phyloP scores from a whole-genome alignment of 495 filamentous ascomycete species.

The Cercophora samala region DNA sequence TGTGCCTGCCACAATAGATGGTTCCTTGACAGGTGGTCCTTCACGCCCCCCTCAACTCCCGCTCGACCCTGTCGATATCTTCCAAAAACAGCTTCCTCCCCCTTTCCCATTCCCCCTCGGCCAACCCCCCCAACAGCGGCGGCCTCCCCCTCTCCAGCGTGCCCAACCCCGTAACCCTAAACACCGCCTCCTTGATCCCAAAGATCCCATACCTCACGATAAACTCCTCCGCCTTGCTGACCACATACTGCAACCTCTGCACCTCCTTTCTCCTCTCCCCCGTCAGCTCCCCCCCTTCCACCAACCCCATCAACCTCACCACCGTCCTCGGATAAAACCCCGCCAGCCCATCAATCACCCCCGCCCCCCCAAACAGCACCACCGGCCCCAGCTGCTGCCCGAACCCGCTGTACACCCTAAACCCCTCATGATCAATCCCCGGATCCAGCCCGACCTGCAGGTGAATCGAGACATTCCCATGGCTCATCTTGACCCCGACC shows the following conservation, averaged over 20 bases:
- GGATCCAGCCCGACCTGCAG: slow-evolving; percentile 55
- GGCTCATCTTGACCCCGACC: slow-evolving; percentile 64
- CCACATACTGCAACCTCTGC: slow-evolving; percentile 52
- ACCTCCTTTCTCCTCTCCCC: slow-evolving; percentile 37
- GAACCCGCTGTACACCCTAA: slow-evolving; percentile 61
- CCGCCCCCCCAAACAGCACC: slow-evolving; percentile 55
- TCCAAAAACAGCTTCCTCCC: slow-evolving; percentile 23
- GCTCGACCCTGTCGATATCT: slow-evolving; percentile 28
- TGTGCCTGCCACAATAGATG: too few relatives aligned
- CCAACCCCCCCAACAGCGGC: slow-evolving; percentile 51
- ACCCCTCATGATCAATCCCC: slow-evolving; percentile 47
- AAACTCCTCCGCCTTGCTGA: slow-evolving; percentile 58
- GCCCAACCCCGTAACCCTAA: slow-evolving; percentile 52
- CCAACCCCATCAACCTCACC: slow-evolving; percentile 51
- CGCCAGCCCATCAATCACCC: slow-evolving; percentile 62
- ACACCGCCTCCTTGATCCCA: slow-evolving; percentile 62
- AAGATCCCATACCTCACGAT: slow-evolving; percentile 55
- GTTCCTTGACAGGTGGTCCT: too few relatives aligned
- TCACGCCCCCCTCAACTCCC: neutral
- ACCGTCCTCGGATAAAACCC: slow-evolving; percentile 60
- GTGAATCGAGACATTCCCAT: slow-evolving; percentile 61
- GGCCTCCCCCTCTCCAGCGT: slow-evolving; percentile 53
- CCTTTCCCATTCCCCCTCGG: slow-evolving; percentile 43
- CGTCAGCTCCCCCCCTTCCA: slow-evolving; percentile 30
- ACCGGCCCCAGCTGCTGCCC: slow-evolving; percentile 64